A percentile compares a stretch with the other conserved stretches of the same genome.
phyloP scores from a whole-genome alignment of 176 grass and related monocot species.

The Eragrostis curvula region DNA sequence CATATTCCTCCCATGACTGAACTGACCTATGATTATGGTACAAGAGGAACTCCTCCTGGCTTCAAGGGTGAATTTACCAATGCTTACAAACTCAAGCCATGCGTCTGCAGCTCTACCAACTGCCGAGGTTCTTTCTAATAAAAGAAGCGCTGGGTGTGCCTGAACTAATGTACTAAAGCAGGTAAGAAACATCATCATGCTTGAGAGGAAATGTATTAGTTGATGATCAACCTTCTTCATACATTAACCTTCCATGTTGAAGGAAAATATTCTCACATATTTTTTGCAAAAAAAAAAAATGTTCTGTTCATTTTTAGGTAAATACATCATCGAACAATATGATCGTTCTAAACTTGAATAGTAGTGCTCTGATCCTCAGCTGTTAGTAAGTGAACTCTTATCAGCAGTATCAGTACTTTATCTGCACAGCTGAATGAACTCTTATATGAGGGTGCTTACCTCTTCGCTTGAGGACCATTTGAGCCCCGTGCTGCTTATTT shows the following conservation, averaged over 20 bases:
- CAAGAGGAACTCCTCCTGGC: conserved; percentile 44
- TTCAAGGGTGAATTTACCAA: not conserved
- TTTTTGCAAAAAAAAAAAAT: not conserved
- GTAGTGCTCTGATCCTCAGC: not conserved
- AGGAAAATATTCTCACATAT: not conserved
- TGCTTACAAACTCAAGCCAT: conserved; percentile 39
- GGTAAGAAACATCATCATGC: not conserved
- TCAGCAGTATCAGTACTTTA: not conserved
- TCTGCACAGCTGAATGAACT: not conserved
- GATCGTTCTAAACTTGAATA: not conserved
- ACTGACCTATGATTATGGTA: conserved; percentile 69
- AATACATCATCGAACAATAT: not conserved
- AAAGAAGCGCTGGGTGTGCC: not conserved
- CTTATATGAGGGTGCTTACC: not conserved
- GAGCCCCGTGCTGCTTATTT: not conserved
- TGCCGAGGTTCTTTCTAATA: conserved; percentile 49
- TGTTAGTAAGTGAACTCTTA: not conserved
- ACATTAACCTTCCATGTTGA: no score
- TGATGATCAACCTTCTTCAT: not conserved
- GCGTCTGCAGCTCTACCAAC: conserved; percentile 43
- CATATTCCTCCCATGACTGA: conserved; percentile 77
- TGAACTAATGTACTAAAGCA: conserved; percentile 19
- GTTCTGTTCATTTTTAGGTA: not conserved
- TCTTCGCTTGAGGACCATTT: not conserved
- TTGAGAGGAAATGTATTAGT: not conserved